phyloP scores from a whole-genome alignment of 495 filamentous ascomycete genomes.

The Podospora bellae-mahoneyi region DNA sequence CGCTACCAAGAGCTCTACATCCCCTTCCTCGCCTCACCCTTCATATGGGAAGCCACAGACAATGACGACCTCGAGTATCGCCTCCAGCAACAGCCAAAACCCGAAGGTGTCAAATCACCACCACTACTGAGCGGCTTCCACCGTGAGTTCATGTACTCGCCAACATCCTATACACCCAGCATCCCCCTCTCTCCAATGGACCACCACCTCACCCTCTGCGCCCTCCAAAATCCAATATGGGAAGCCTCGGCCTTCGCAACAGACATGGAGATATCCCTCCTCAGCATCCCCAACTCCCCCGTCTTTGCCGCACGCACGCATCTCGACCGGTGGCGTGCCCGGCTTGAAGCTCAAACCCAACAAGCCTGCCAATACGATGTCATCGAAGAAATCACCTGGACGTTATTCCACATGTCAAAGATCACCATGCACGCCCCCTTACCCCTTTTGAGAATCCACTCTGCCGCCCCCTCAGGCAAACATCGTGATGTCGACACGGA shows the following conservation, averaged over 20 bases:
- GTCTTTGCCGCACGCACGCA: not conserved
- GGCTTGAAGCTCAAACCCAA: not conserved
- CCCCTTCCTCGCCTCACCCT: conserved; percentile 33
- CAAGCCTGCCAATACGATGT: not conserved
- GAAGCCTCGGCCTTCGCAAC: conserved; percentile 20
- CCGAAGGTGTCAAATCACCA: not conserved
- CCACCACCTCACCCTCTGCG: conserved; percentile 34
- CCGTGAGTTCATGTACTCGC: not conserved
- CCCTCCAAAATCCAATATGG: conserved; percentile 29
- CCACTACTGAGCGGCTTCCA: not conserved
- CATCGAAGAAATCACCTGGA: conserved; percentile 27
- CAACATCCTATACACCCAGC: not conserved
- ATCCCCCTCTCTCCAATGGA: conserved; percentile 12
- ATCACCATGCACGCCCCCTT: conserved; percentile 32
- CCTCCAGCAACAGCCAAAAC: not conserved
- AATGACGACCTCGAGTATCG: not conserved
- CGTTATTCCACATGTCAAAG: conserved; percentile 29
- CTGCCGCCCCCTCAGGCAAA: conserved; percentile 20
- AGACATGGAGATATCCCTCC: not conserved
- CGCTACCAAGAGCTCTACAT: conserved; percentile 37
- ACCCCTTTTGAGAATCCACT: conserved; percentile 25
- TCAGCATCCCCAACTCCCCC: not conserved
- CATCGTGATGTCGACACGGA: conserved; percentile 4
- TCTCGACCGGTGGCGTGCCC: not conserved
- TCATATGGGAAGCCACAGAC: conserved; percentile 15